Evolutionary conservation across 345 rosid species (phyloP).

Genomic region (Gossypium herbaceum): DNA sequence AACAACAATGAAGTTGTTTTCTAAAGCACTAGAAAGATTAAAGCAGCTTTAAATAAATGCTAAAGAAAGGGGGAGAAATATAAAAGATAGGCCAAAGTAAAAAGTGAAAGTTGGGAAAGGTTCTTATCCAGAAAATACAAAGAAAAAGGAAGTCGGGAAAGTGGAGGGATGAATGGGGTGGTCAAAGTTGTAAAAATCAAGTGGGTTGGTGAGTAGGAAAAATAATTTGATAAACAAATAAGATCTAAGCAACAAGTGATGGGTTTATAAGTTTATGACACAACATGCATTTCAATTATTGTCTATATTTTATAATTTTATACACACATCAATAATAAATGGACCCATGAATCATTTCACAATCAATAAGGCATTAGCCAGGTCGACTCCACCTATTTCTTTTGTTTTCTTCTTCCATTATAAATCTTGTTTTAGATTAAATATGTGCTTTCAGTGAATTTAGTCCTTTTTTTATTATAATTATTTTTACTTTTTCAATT

Average conservation of each 20-base stretch:
- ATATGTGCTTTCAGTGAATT: no score
- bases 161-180: background rate
- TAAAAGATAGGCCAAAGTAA: background rate
- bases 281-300: background rate
- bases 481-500: no score
- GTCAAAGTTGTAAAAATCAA: slow-evolving; percentile 11
- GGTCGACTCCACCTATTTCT: background rate
- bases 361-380: background rate
- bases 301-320: background rate
- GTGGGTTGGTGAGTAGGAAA: slow-evolving; percentile 12
- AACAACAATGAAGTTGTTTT: background rate
- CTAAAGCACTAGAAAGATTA: background rate
- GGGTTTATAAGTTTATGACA: slow-evolving; percentile 5
- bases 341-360: background rate
- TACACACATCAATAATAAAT: background rate
- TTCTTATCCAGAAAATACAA: background rate
- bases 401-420: background rate
- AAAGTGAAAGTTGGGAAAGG: background rate
- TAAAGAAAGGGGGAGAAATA: background rate
- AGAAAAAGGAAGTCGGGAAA: background rate
- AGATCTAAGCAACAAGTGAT: background rate
- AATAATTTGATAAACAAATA: background rate
- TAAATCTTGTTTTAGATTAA: no score
- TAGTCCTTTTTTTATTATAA: no score
- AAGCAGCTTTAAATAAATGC: background rate